Percentiles rank a stretch among this genome's conserved stretches.
Conservation (phyloP, 2,329 filamentous ascomycete species). For the Diaporthe aspalathi region DNA sequence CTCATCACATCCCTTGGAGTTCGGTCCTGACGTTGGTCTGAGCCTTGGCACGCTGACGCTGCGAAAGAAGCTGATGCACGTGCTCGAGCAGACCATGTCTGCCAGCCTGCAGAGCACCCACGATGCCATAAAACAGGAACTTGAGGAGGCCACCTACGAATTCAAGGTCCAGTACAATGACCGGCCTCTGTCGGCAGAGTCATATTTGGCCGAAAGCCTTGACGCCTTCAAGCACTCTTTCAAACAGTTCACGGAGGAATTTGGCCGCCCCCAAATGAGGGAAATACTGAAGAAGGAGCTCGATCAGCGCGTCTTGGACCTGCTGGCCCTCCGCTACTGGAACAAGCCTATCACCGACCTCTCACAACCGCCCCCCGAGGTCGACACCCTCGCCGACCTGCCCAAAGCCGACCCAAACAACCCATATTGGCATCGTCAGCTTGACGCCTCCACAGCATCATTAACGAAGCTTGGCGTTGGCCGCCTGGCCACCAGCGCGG, state of each 20-base stretch:
- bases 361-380: conserved; percentile 72
- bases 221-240: conserved; percentile 99
- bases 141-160: conserved; percentile 97
- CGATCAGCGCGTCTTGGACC: conserved; percentile 93
- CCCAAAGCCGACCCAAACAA: conserved; percentile 88
- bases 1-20: conserved; percentile 82
- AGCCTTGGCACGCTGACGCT: conserved; percentile 86
- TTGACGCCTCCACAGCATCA: conserved; percentile 90
- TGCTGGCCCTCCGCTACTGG: conserved; percentile 95
- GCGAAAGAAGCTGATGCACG: conserved; percentile 95
- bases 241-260: conserved; percentile 90
- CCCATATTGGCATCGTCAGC: conserved; percentile 91
- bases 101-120: conserved; percentile 88
- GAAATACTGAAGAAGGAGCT: conserved; percentile 91
- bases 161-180: conserved; percentile 99
- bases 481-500: conserved; percentile 89
- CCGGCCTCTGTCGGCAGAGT: conserved; percentile 91
- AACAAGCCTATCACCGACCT: conserved; percentile 94
- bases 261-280: conserved; percentile 89
- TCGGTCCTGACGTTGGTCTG: conserved; percentile 78
- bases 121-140: conserved; percentile 92
- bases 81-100: conserved; percentile 97
- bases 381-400: conserved; percentile 79
- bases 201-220: conserved; percentile 93
- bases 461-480: conserved; percentile 96